phyloP scores from a whole-genome alignment of 352 stramenopile genomes.

The Phytophthora hibernalis region DNA sequence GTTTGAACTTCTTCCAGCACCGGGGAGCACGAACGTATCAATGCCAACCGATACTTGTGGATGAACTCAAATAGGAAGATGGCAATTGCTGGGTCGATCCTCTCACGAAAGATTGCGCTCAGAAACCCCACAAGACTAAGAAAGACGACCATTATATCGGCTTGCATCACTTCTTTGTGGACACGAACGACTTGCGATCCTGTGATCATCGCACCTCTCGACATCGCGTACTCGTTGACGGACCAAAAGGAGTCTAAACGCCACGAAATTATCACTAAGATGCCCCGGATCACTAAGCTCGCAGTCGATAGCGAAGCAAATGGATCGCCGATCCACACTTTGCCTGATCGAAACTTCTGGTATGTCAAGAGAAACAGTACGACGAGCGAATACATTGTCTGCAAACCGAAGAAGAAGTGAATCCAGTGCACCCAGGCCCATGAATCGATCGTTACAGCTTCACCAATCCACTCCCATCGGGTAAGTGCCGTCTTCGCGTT shows the following conservation, averaged over 20 bases:
- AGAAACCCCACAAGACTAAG: slow-evolving; percentile 20
- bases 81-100: slow-evolving; percentile 25
- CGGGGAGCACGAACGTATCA: slow-evolving; percentile 2
- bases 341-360: slow-evolving; percentile 28
- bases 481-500: slow-evolving; percentile 3
- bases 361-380: slow-evolving; percentile 36
- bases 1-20: slow-evolving; percentile 16
- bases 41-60: slow-evolving; percentile 5
- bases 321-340: slow-evolving; percentile 50
- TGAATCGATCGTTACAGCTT: slow-evolving; percentile 24
- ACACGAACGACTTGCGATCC: slow-evolving; percentile 8
- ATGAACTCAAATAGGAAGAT: slow-evolving; percentile 29
- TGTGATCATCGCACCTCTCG: slow-evolving; percentile 8
- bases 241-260: slow-evolving; percentile 38
- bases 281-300: slow-evolving; percentile 21
- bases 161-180: slow-evolving; percentile 37
- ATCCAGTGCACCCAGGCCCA: slow-evolving; percentile 46
- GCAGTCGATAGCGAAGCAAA: slow-evolving; percentile 38
- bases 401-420: slow-evolving; percentile 36
- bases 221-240: slow-evolving; percentile 35
- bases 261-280: slow-evolving; percentile 33
- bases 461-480: slow-evolving; percentile 21
- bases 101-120: slow-evolving; percentile 16
- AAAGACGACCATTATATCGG: slow-evolving; percentile 31
- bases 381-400: slow-evolving; percentile 31